A percentile compares a stretch with the other conserved stretches of the same genome.
Conservation (phyloP, 345 rosid genomes). For the Dimocarpus longan region DNA sequence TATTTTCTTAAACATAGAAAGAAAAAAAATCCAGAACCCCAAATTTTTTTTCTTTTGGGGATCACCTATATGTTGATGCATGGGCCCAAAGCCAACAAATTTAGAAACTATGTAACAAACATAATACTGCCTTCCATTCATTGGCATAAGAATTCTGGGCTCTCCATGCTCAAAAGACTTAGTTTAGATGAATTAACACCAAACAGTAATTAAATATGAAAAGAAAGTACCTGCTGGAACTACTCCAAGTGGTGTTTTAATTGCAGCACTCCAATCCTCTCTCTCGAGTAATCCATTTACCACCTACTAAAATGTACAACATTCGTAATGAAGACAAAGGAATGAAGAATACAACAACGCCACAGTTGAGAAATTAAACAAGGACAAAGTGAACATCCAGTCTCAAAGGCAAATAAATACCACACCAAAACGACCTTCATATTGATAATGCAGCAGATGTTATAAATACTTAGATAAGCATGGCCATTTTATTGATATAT, state of each 20-base stretch:
- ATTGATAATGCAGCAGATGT: neutral
- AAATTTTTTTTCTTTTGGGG: neutral
- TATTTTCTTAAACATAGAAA: neutral
- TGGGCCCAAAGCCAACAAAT: neutral
- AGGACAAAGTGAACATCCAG: neutral
- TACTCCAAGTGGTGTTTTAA: constrained; percentile 78
- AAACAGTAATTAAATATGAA: neutral
- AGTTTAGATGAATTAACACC: neutral
- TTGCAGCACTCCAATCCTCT: constrained; percentile 80
- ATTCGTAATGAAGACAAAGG: constrained; percentile 22
- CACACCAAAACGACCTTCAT: neutral
- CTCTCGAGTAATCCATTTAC: constrained; percentile 94
- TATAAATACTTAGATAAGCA: neutral
- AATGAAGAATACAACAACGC: neutral
- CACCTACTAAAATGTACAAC: constrained; percentile 71
- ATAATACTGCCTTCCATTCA: neutral
- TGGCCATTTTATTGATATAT: neutral
- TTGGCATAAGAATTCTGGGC: neutral
- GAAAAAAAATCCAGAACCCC: neutral
- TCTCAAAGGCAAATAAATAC: constrained; percentile 1
- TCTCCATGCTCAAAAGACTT: neutral
- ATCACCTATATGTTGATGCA: neutral
- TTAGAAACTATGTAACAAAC: neutral
- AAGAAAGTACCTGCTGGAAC: constrained; percentile 81
- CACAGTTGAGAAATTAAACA: neutral